These are phyloP conservation scores for Rutstroemia sp. DNA, from an alignment of 2,329 filamentous ascomycete species.

Conservation along the genomic window DNA sequence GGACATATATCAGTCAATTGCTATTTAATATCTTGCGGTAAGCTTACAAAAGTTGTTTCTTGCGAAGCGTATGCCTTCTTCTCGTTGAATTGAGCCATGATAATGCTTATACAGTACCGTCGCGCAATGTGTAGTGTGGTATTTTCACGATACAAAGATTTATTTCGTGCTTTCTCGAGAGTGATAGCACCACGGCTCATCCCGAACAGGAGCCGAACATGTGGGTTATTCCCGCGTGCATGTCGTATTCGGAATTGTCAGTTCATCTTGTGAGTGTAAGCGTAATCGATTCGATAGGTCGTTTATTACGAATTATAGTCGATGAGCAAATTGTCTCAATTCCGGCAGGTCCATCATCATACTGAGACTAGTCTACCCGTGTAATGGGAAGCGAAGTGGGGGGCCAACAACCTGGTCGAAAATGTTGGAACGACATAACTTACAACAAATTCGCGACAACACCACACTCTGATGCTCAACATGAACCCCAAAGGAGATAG, in stretches of 20 bases:
- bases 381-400: not conserved
- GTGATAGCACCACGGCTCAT: too few species aligned
- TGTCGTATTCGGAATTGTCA: not conserved
- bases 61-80: constrained; percentile 21
- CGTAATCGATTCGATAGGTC: not conserved
- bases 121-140: not conserved
- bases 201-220: not conserved
- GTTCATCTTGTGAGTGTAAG: not conserved
- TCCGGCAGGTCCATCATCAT: too few species aligned
- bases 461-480: not conserved
- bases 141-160: not conserved
- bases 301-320: too few species aligned
- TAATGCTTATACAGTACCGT: not conserved
- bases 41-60: constrained; percentile 21
- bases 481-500: not conserved
- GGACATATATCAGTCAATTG: not conserved
- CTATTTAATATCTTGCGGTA: not conserved
- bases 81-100: constrained; percentile 19
- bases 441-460: not conserved
- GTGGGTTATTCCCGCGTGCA: not conserved
- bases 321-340: too few species aligned
- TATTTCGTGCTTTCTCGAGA: not conserved
- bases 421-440: not conserved
- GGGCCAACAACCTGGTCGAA: not conserved
- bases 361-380: not conserved